Evolutionary conservation across 2,329 filamentous ascomycete species (phyloP).

Genomic region (Emergomyces orientalis): DNA sequence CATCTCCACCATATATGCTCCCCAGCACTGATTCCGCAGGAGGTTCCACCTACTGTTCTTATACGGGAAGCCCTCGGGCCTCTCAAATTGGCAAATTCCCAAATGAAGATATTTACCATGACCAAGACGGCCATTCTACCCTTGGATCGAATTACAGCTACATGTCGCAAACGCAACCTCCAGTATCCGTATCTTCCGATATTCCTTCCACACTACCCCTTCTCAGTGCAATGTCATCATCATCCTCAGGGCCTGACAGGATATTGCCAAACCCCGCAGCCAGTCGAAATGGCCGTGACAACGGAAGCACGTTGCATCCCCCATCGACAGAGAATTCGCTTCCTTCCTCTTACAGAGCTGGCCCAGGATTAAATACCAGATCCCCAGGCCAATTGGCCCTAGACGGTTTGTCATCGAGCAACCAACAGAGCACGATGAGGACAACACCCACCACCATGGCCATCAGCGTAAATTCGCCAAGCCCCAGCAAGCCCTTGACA

Average conservation of each 20-base stretch:
- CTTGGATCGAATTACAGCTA: conserved; percentile 24
- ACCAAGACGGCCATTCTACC: conserved; percentile 21
- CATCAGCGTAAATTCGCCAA: neutral
- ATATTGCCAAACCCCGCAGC: conserved; percentile 29
- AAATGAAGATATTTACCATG: conserved; percentile 23
- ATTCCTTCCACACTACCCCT: conserved; percentile 20
- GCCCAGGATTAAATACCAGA: conserved; percentile 17
- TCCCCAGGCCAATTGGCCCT: conserved; percentile 13
- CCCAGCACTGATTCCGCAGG: conserved; percentile 24
- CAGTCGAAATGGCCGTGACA: conserved; percentile 17
- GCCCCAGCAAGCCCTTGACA: neutral
- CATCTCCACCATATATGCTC: conserved; percentile 30
- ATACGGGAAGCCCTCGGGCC: conserved; percentile 23
- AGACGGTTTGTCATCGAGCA: conserved; percentile 13
- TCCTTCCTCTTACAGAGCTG: conserved; percentile 14
- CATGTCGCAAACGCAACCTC: conserved; percentile 22
- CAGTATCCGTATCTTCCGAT: conserved; percentile 21
- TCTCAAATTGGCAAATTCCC: conserved; percentile 17
- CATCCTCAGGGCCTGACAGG: conserved; percentile 24
- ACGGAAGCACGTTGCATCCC: conserved; percentile 14
- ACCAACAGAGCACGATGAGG: conserved; percentile 17
- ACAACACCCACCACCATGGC: conserved; percentile 12
- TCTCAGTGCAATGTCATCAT: conserved; percentile 18
- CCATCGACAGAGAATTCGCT: conserved; percentile 10
- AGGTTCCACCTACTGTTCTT: conserved; percentile 21